Evolutionary conservation across 176 grass and related monocot species (phyloP), one percentile per base, ranked within the genome.

Genomic region (Phyllostachys edulis): DNA sequence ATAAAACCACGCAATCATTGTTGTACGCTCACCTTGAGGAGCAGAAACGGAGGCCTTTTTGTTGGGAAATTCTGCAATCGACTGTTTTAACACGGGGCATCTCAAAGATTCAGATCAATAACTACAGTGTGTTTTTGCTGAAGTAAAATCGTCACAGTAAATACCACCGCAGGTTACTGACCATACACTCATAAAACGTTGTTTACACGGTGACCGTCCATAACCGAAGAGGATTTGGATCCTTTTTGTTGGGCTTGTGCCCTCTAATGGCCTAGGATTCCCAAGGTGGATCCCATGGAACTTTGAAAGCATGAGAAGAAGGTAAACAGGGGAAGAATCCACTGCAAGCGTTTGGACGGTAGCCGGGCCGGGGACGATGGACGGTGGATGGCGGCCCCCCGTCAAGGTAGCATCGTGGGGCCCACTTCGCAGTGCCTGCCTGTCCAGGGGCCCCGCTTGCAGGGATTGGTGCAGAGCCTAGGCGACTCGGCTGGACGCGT

Each of bases 191-290:
- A 34, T 0, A 34, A 34, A 34, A 34, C 32, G 2, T 2, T 34
- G 2, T 34, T 34, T 34, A 34, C 2, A 2, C 2, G 1, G 32
- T 34, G 32, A 2, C 2, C 32, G 2, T 34, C 29, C 1, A 29
- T 29, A 1, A 29, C 29, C 0, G 29, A 1, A 29, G 2, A 34
- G 1, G 32, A 34, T 34, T 34, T 34, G 32, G 32, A 34, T 63
- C 3, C 20, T 5, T n/a, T 56, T 8, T 56, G 54, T 56, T 21
- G 18, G 17, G 6, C 2, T 7, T 20, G 17, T 54, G 51, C 6
- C 51, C 51, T 54, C 20, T 54, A 7, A 54, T n/a, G 83, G 40
- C 63, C 75, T 85, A 70, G 83, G 83, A 85, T 85, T 85, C 83
- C 73, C 62, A n/a, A 34, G n/a, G 82, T 44, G 72, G 82, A 75